Evolutionary conservation across 129 eudicot genomes (phyloP).

Genomic region (Lactuca saligna): DNA sequence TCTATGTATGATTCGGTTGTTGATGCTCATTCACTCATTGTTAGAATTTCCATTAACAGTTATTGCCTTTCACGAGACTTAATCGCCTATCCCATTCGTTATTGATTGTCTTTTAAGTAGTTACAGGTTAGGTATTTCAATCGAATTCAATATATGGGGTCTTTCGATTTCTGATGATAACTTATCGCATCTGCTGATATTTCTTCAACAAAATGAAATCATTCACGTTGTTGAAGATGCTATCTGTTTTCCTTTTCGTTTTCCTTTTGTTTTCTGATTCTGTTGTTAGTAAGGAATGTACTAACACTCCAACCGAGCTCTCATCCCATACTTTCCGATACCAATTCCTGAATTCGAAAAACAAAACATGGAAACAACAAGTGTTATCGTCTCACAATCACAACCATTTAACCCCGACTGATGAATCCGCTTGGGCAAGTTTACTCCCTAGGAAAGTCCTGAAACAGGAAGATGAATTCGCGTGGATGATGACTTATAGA

Average conservation of each 20-base stretch:
- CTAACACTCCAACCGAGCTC: slow-evolving; percentile 48
- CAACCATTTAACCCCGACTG: slow-evolving; percentile 75
- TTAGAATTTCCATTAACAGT: background rate
- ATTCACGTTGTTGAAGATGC: slow-evolving; percentile 24
- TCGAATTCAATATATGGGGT: background rate
- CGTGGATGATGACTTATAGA: slow-evolving; percentile 63
- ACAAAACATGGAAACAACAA: slow-evolving; percentile 61
- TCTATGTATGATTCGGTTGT: background rate
- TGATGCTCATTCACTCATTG: background rate
- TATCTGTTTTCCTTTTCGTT: background rate
- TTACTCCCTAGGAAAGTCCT: slow-evolving; percentile 75
- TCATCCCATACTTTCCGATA: slow-evolving; percentile 64
- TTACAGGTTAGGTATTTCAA: background rate
- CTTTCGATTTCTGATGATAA: background rate
- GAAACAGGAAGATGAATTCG: slow-evolving; percentile 56
- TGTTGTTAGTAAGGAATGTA: slow-evolving; percentile 62
- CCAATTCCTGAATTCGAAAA: slow-evolving; percentile 44
- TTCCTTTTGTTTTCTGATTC: slow-evolving; percentile 27
- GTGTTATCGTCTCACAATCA: slow-evolving; percentile 34
- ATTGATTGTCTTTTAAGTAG: background rate
- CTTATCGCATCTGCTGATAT: background rate
- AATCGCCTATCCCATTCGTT: background rate
- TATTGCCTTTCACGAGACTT: background rate
- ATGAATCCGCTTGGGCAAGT: slow-evolving; percentile 71
- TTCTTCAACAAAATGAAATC: slow-evolving; percentile 14